Base-by-base conservation (phyloP, 2,329 filamentous ascomycete species). In the Epichloe sylvatica region DNA sequence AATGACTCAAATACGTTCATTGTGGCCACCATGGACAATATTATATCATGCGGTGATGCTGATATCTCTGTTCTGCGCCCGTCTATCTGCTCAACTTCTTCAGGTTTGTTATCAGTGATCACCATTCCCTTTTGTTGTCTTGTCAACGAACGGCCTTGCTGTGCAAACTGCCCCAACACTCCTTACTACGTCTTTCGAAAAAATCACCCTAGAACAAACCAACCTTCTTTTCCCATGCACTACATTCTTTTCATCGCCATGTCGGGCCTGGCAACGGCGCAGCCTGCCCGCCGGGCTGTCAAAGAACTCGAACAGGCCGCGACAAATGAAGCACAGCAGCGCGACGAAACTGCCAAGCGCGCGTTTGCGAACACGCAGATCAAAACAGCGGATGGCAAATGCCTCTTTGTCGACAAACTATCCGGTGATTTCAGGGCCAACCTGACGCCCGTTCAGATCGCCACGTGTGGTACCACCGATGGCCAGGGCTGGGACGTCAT, bases 401-500 rank as follows among this genome's bases (percentile, higher is more conserved):
- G 71, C 45, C 66, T 74, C 44, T 71, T 68, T 47, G 70, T 74
- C 17, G 69, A 74, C 55, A 59, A 64, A 49, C 61, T 73, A 4
- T 73, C 70, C 1, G 72, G 71, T 17, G 71, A 75, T 57, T 73
- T 70, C 51, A 66, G 70, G 12, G 70, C 66, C 49, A 74, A 74
- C 57, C 54, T 75, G 49, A 70, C 68, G 2, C 71, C 71, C 4
- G 58, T 74, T 30, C 69, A 72, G 53, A 60, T 73, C 30, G 67
- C 62, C 33, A 63, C 63, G n/a, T 74, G 71, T 49, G 67, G 65
- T 6, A 63, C 62, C 36, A 68, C 64, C 8, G 61, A 67, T 30
- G 70, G 67, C 7, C 68, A 73, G 53, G 64, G 63, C n/a, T 74
- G 69, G 68, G 71, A 74, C 49, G 56, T 73, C 55, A 69, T 74